Percentiles rank a stretch among this genome's conserved stretches.
These are phyloP conservation scores for Xylaria sp. DNA, from an alignment of 2,329 filamentous ascomycete genomes.

Conservation along the genomic window DNA sequence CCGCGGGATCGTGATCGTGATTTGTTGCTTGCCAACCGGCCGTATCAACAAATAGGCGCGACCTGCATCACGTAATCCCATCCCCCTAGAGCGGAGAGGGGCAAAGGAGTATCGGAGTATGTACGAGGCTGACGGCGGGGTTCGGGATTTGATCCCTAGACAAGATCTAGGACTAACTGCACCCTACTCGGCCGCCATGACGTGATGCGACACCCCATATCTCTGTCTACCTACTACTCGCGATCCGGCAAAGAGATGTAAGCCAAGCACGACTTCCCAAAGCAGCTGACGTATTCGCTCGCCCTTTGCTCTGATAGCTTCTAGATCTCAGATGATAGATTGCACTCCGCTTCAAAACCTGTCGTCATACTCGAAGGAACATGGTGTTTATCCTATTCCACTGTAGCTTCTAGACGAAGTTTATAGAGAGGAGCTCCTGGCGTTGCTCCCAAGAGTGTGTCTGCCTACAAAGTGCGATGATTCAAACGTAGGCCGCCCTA, in stretches of 20 bases:
- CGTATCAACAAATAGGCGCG: too few species aligned
- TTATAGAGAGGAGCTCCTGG: too few species aligned
- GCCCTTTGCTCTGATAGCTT: not conserved
- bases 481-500: not conserved
- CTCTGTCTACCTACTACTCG: not conserved
- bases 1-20: too few species aligned
- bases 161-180: not conserved
- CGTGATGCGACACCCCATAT: not conserved
- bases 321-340: not conserved
- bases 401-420: too few species aligned
- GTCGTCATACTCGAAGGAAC: too few species aligned
- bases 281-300: not conserved
- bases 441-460: too few species aligned
- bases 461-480: not conserved
- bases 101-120: too few species aligned
- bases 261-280: not conserved
- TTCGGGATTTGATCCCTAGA: not conserved
- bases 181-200: not conserved
- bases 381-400: too few species aligned
- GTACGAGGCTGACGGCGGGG: not conserved
- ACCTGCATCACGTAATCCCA: too few species aligned
- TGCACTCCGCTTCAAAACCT: not conserved
- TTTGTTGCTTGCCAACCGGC: too few species aligned
- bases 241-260: not conserved
- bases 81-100: too few species aligned